phyloP scores from a whole-genome alignment of 352 stramenopile species.

The Pythium scleroteichum region DNA sequence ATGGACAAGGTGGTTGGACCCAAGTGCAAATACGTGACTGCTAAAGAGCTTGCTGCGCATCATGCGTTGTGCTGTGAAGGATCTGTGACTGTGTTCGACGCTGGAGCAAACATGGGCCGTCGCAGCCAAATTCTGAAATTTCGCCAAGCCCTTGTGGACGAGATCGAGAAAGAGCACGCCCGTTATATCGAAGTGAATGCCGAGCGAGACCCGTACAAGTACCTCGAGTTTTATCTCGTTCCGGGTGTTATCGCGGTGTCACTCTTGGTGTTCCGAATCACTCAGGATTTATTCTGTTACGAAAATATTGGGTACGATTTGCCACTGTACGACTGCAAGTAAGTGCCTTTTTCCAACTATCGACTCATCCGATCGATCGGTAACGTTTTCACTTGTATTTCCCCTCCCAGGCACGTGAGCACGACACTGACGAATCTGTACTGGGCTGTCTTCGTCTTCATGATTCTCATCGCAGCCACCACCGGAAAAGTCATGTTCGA shows the following conservation, averaged over 20 bases:
- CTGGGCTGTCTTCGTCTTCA: slow-evolving; percentile 88
- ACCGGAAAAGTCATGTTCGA: slow-evolving; percentile 87
- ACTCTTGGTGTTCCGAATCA: slow-evolving; percentile 89
- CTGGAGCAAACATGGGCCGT: slow-evolving; percentile 95
- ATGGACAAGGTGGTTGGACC: slow-evolving; percentile 92
- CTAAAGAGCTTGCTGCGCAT: slow-evolving; percentile 89
- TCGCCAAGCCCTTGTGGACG: slow-evolving; percentile 73
- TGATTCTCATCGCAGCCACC: slow-evolving; percentile 81
- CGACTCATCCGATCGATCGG: no score
- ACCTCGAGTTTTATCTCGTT: slow-evolving; percentile 93
- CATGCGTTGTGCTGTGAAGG: slow-evolving; percentile 83
- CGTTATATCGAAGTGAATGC: slow-evolving; percentile 95
- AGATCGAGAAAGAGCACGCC: slow-evolving; percentile 90
- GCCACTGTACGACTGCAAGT: slow-evolving; percentile 91
- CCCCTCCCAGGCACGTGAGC: slow-evolving; percentile 76
- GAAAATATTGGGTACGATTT: slow-evolving; percentile 84
- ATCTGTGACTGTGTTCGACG: slow-evolving; percentile 91
- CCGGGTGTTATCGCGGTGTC: slow-evolving; percentile 88
- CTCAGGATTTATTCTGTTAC: slow-evolving; percentile 83
- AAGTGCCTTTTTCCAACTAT: slow-evolving; percentile 38
- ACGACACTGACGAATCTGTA: slow-evolving; percentile 84
- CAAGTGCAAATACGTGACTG: slow-evolving; percentile 87
- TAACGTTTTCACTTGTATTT: slow-evolving; percentile 1
- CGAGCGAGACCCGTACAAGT: slow-evolving; percentile 94
- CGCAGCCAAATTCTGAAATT: slow-evolving; percentile 90